Conservation (phyloP, 2,329 filamentous ascomycete genomes). For the Cyphellophora attinorum region DNA sequence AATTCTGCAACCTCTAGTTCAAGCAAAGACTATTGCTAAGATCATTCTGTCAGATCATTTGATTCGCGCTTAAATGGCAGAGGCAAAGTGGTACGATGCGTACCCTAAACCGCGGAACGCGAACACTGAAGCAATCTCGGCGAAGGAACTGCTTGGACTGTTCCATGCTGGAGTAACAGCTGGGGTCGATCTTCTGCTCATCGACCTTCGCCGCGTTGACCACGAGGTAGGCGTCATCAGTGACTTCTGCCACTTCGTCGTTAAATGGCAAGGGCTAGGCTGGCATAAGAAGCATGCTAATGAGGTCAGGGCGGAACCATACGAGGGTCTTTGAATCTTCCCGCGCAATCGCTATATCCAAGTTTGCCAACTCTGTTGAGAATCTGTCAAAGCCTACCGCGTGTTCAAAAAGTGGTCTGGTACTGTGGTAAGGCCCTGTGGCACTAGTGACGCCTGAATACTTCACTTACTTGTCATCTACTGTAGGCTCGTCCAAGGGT, state of each 20-base stretch:
- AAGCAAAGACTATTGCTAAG: neutral
- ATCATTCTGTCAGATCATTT: neutral
- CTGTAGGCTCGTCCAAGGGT: constrained; percentile 44
- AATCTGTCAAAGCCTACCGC: constrained; percentile 22
- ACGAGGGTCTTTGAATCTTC: constrained; percentile 43
- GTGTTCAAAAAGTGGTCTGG: constrained; percentile 27
- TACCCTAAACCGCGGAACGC: constrained; percentile 11
- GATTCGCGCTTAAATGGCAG: constrained; percentile 2
- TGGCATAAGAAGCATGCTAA: neutral
- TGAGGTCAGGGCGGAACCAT: constrained; percentile 49
- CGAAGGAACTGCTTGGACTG: constrained; percentile 27
- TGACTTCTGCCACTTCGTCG: neutral
- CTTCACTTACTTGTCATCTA: constrained; percentile 1
- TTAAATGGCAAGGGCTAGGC: neutral
- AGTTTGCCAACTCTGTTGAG: constrained; percentile 27
- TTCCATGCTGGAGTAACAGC: constrained; percentile 22
- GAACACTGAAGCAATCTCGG: constrained; percentile 19
- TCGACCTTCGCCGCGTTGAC: constrained; percentile 40
- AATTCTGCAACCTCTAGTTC: too few species aligned
- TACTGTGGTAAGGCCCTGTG: constrained; percentile 29
- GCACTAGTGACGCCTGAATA: neutral
- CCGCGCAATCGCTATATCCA: constrained; percentile 30
- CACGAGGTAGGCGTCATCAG: constrained; percentile 28
- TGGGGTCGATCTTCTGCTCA: constrained; percentile 29
- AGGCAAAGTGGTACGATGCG: constrained; percentile 8